Evolutionary conservation across 106 monocot genomes (phyloP), one percentile per base, ranked within the genome.

Genomic region (Dactylorhiza incarnata): DNA sequence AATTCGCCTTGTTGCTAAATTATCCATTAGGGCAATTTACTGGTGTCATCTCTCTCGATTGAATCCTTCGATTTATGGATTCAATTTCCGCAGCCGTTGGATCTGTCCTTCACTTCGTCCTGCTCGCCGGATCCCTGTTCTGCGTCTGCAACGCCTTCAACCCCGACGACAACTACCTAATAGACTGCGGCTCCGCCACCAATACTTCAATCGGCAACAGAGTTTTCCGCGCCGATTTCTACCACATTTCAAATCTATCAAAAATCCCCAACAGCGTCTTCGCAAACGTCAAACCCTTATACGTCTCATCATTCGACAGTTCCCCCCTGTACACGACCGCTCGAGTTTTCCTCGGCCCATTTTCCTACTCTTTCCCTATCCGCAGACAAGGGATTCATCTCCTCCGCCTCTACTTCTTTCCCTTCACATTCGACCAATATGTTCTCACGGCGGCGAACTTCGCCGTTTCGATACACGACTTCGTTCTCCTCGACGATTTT

Each of bases 351-450:
- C 77, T 56, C 3, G 73, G 45, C 7, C 12, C 71, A 48, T 82
- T 87, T 5, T 85, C 90, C 51, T 93, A 93, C 73, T 68, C 76
- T 3, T 90, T 93, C 73, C 79, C 76, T 1, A 87, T 93, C 59
- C 66, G 44, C 16, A 51, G 43, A 2, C 78, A 71, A 0, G 93
- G 90, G 13, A 58, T 87, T 29, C 93, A 93, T 74, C 90, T 82
- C 63, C 73, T 93, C 44, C 85, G 93, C 49, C 86, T 93, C 22
- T 76, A 93, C 75, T 90, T 93, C 90, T 88, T 90, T 61, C 93
- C 93, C 1, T 88, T 93, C 7, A 52, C 62, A 20, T 80, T 71
- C 75, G 73, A 76, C 47, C 50, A 29, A 12, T 90, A 82, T 80
- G 71, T 90, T 82, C 87, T 93, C 68, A 67, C 76, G 12, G 8